These are phyloP conservation scores for Stromatinia cepivora DNA, from an alignment of 2,329 filamentous ascomycete species.

Conservation along the genomic window DNA sequence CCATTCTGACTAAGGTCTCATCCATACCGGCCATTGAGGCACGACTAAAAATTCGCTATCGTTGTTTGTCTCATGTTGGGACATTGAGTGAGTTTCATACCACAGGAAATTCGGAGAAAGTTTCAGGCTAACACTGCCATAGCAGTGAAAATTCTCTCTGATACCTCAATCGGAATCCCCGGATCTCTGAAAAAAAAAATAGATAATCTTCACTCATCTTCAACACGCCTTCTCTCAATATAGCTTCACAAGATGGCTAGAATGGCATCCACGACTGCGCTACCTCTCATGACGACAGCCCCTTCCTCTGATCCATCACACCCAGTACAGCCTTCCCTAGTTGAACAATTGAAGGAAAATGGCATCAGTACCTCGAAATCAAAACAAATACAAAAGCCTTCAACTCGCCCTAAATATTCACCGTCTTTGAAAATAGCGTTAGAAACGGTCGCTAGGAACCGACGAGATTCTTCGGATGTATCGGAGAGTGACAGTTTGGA, in stretches of 20 bases:
- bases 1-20: background rate
- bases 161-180: background rate
- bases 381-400: slow-evolving; percentile 22
- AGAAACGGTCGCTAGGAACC: slow-evolving; percentile 24
- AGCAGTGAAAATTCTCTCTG: background rate
- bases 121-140: background rate
- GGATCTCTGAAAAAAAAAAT: background rate
- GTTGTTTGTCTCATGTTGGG: background rate
- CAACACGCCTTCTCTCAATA: background rate
- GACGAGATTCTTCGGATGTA: slow-evolving; percentile 26
- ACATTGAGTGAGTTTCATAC: background rate
- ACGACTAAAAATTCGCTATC: background rate
- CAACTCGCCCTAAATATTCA: slow-evolving; percentile 27
- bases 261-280: slow-evolving; percentile 16
- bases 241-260: slow-evolving; percentile 24
- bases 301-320: background rate
- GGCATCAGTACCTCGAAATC: slow-evolving; percentile 30
- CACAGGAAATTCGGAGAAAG: background rate
- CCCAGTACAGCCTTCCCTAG: slow-evolving; percentile 26
- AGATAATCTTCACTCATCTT: background rate
- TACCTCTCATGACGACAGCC: background rate
- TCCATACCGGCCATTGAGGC: background rate
- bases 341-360: slow-evolving; percentile 31
- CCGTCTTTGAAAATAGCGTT: slow-evolving; percentile 36
- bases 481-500: slow-evolving; percentile 38